Evolutionary conservation across 1,139 yeast species (phyloP), one percentile per base, ranked within the genome.

Genomic region (Pichia sp.): DNA sequence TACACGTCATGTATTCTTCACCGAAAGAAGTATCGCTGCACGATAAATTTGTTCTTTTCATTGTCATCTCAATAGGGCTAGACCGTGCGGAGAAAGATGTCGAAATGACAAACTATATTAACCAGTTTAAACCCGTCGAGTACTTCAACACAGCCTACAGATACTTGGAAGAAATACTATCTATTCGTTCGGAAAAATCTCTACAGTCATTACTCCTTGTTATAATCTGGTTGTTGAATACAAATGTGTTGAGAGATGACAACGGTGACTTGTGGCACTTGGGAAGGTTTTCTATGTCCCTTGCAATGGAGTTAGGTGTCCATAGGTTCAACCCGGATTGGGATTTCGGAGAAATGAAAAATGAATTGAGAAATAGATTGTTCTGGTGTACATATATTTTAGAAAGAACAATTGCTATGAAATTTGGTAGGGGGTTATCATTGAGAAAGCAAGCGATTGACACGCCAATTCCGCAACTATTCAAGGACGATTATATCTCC

Each of bases 231-330:
- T 54, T 59, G 52, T 49, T 60, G 8, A 57, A 58, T 45, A 57
- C 64, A 1, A 59, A 51, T 45, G 56, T 63, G 6, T 36, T 62
- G 10, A 54, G 58, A 26, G 62, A 61, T 42, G 64, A 62, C 51
- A 57, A 59, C 43, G 65, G 65, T 1, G 66, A 63, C 44, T 47
- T 62, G 36, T 63, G 66, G 66, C 61, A 62, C 42, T 43, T 63
- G 50, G 56, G 61, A 15, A 55, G 65, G 36, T 63, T 58, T 47
- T 54, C 61, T 34, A 61, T 63, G 64, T 60, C 66, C 2, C 52
- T 62, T 4, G 66, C 65, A 4, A 62, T 62, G 66, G 66, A 63
- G 47, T 52, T 63, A 45, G 66, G 66, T 4, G 59, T 59, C 5
- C 66, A 63, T 51, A 51, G 66, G 30, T 63, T 47, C 47, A 62